phyloP scores from a whole-genome alignment of 371 early-diverging fungal species.

The Mortierella sp. region DNA sequence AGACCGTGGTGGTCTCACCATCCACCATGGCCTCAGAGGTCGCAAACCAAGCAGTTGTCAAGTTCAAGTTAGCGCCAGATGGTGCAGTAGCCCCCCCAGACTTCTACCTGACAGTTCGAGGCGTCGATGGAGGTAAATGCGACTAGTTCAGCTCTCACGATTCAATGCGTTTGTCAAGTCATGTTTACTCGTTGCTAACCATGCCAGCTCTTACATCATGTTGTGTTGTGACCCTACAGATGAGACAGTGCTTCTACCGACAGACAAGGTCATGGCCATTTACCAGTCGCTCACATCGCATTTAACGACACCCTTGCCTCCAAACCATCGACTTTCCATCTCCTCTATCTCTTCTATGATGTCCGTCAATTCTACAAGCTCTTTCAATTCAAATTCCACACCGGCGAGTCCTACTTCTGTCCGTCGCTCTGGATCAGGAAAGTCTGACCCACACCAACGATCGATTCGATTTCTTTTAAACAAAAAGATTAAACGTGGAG shows the following conservation, averaged over 20 bases:
- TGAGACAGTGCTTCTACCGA: conserved; percentile 62
- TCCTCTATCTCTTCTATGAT: conserved; percentile 53
- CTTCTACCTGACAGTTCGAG: conserved; percentile 63
- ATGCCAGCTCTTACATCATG: not conserved
- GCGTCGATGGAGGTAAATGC: conserved; percentile 68
- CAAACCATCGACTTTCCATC: conserved; percentile 51
- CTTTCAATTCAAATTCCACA: conserved; percentile 18
- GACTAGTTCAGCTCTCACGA: not conserved
- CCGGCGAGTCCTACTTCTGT: conserved; percentile 23
- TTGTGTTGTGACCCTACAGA: conserved; percentile 43
- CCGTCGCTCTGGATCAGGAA: conserved; percentile 39
- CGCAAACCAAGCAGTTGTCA: conserved; percentile 60
- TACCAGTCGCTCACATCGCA: conserved; percentile 68
- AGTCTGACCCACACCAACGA: conserved; percentile 37
- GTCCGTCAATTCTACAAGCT: conserved; percentile 41
- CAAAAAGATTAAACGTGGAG: conserved; percentile 56
- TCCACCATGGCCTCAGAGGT: conserved; percentile 63
- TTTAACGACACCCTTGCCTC: conserved; percentile 68
- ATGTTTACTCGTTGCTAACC: not conserved
- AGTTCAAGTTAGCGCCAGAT: conserved; percentile 58
- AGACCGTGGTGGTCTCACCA: conserved; percentile 59
- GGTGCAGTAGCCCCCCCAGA: conserved; percentile 51
- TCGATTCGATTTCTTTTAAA: conserved; percentile 67
- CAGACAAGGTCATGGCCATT: conserved; percentile 67
- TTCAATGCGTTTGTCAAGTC: not conserved